These are phyloP conservation scores for Aspergillus sp. DNA, from an alignment of 2,329 filamentous ascomycete genomes.

Conservation along the genomic window DNA sequence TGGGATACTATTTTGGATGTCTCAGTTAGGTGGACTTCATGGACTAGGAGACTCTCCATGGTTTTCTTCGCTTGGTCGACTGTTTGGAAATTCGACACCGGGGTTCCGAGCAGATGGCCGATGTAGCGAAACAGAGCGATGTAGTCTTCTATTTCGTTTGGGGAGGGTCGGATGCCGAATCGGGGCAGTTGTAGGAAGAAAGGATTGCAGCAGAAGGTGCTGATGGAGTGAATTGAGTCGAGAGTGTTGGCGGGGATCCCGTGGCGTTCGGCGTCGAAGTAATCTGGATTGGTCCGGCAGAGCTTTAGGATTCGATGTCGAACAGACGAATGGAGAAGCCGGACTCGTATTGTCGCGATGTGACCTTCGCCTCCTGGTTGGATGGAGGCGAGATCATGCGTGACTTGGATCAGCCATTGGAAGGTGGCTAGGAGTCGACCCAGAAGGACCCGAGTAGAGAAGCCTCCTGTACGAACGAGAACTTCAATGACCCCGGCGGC, in stretches of 20 bases:
- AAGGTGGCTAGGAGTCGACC: constrained; percentile 68
- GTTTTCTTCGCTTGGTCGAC: constrained; percentile 55
- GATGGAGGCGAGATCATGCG: constrained; percentile 60
- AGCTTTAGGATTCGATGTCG: constrained; percentile 63
- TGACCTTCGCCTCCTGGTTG: constrained; percentile 66
- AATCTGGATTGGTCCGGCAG: constrained; percentile 52
- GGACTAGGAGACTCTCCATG: constrained; percentile 52
- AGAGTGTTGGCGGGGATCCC: constrained; percentile 72
- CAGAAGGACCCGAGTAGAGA: constrained; percentile 63
- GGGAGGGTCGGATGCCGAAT: constrained; percentile 64
- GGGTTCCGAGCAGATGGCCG: constrained; percentile 66
- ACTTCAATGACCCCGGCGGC: constrained; percentile 70
- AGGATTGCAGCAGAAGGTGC: constrained; percentile 64
- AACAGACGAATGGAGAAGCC: constrained; percentile 66
- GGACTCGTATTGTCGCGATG: constrained; percentile 62
- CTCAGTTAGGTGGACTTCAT: too few species aligned
- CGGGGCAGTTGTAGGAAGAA: constrained; percentile 67
- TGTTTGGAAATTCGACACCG: constrained; percentile 58
- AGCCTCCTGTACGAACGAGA: constrained; percentile 69
- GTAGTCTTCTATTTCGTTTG: constrained; percentile 64
- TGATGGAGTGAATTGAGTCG: constrained; percentile 68
- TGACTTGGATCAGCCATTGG: constrained; percentile 71
- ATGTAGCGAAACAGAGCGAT: constrained; percentile 73
- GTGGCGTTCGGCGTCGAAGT: constrained; percentile 58
- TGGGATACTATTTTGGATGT: too few species aligned